phyloP scores from a whole-genome alignment of 768 basidiomycete genomes.

The Xerocomellus dryophilus region DNA sequence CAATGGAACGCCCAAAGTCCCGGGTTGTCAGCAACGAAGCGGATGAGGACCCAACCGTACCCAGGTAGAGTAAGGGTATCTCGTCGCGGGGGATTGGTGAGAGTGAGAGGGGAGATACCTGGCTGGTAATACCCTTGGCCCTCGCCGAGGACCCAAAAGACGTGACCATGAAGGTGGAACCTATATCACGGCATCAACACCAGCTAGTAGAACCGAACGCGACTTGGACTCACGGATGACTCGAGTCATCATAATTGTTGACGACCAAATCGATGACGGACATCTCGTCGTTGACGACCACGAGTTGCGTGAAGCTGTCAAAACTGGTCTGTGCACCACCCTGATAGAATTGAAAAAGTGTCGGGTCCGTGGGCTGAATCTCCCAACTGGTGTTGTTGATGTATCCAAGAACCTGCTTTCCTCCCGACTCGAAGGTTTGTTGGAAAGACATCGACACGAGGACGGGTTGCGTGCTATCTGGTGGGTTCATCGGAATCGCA shows the following conservation, averaged over 20 bases:
- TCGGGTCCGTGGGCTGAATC: slow-evolving; percentile 25
- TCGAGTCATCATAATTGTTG: slow-evolving; percentile 27
- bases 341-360: slow-evolving; percentile 27
- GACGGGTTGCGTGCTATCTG: slow-evolving; percentile 25
- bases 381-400: slow-evolving; percentile 30
- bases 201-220: background rate
- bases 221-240: slow-evolving; percentile 27
- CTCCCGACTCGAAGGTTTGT: slow-evolving; percentile 26
- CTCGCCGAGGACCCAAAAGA: slow-evolving; percentile 35
- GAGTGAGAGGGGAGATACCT: slow-evolving; percentile 28
- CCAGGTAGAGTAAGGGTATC: slow-evolving; percentile 43
- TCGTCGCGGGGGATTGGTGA: slow-evolving; percentile 38
- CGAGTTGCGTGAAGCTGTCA: slow-evolving; percentile 22
- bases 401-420: slow-evolving; percentile 24
- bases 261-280: slow-evolving; percentile 26
- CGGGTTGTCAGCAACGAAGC: slow-evolving; percentile 44
- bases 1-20: slow-evolving; percentile 49
- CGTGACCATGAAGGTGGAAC: slow-evolving; percentile 41
- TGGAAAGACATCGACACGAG: slow-evolving; percentile 24
- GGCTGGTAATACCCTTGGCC: slow-evolving; percentile 35
- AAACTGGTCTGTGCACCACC: slow-evolving; percentile 27
- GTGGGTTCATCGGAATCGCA: slow-evolving; percentile 23
- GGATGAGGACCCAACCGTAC: slow-evolving; percentile 36
- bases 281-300: slow-evolving; percentile 27
- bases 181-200: slow-evolving; percentile 9